Evolutionary conservation across 1,284 basidiomycete species (phyloP), one percentile per base, ranked within the genome.

Genomic region (Thelephora terrestris): DNA sequence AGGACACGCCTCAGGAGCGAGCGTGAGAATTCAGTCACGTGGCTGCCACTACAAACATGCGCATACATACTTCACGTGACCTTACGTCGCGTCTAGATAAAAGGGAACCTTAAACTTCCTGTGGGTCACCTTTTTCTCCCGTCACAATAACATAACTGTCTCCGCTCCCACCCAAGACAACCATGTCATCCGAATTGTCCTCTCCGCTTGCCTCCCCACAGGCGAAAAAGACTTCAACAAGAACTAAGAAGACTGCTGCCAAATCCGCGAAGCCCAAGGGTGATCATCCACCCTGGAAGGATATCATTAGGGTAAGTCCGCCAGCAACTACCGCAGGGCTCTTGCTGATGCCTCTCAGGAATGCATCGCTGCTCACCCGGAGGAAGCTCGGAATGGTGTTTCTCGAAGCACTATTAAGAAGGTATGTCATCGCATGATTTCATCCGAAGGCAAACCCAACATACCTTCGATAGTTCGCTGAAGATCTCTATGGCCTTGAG

Each of bases 331-430:
- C n/a, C 39, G 6, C 18, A 7, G 23, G 32, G 43, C 49, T 43
- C 47, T 49, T 45, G 52, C 49, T 50, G n/a, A 42, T n/a, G 39
- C 6, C 14, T 57, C 47, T 54, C 66, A 86, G 84, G 90, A 93
- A 72, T 90, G 87, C 60, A 89, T 95, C 67, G 67, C 74, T 53
- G 76, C 73, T 47, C 72, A 85, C 67, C 75, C 79, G 23, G 85
- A 88, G 35, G 89, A 91, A 53, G 79, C 85, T 52, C 87, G 91
- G 55, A 64, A 66, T 53, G 92, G 92, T 65, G 89, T 94, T 56
- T 93, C 91, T 58, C 86, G 92, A 49, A 88, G 85, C 51, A 81
- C 85, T 61, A 91, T 96, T 71, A 95, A 95, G 79, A 94, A 91
- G 91, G 39, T 42, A 25, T n/a, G 20, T 20, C 14, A 32, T 3